Percentiles rank a stretch among this genome's conserved stretches.
phyloP scores from a whole-genome alignment of 257 asterid species.

The Perilla frutescens region DNA sequence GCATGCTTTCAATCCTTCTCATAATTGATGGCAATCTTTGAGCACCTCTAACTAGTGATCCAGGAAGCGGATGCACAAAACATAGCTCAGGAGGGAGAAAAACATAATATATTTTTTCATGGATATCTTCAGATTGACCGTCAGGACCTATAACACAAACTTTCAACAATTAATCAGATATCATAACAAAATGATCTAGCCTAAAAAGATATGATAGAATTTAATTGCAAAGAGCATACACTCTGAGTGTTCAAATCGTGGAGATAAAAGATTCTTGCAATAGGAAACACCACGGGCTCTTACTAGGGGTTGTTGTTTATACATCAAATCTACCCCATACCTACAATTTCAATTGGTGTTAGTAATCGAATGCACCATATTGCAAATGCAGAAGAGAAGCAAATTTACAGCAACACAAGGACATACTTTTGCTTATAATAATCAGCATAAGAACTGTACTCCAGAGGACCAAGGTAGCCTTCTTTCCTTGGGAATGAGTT shows the following conservation, averaged over 20 bases:
- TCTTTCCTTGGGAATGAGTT: slow-evolving; percentile 97
- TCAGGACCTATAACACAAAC: slow-evolving; percentile 54
- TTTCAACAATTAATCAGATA: slow-evolving; percentile 30
- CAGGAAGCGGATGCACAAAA: slow-evolving; percentile 95
- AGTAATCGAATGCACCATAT: slow-evolving; percentile 47
- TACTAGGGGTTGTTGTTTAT: slow-evolving; percentile 81
- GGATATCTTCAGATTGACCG: slow-evolving; percentile 70
- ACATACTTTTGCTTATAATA: slow-evolving; percentile 96
- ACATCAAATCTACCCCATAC: slow-evolving; percentile 88
- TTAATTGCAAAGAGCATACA: slow-evolving; percentile 47
- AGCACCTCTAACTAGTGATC: slow-evolving; percentile 91
- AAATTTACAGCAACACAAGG: slow-evolving; percentile 24
- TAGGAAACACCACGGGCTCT: slow-evolving; percentile 98
- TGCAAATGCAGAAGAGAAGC: slow-evolving; percentile 40
- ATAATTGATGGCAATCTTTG: slow-evolving; percentile 96
- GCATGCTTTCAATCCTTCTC: slow-evolving; percentile 95
- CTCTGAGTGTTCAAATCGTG: slow-evolving; percentile 91
- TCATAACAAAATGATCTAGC: slow-evolving; percentile 28
- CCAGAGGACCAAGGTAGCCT: slow-evolving; percentile 98
- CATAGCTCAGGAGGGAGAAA: slow-evolving; percentile 99
- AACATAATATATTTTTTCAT: slow-evolving; percentile 91
- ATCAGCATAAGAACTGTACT: slow-evolving; percentile 95
- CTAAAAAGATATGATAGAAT: slow-evolving; percentile 29
- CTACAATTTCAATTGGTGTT: slow-evolving; percentile 50
- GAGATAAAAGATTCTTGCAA: slow-evolving; percentile 96